Percentiles rank a stretch among this genome's conserved stretches.
These are phyloP conservation scores for Ilyonectria destructans DNA, from an alignment of 2,329 filamentous ascomycete genomes.

Conservation along the genomic window DNA sequence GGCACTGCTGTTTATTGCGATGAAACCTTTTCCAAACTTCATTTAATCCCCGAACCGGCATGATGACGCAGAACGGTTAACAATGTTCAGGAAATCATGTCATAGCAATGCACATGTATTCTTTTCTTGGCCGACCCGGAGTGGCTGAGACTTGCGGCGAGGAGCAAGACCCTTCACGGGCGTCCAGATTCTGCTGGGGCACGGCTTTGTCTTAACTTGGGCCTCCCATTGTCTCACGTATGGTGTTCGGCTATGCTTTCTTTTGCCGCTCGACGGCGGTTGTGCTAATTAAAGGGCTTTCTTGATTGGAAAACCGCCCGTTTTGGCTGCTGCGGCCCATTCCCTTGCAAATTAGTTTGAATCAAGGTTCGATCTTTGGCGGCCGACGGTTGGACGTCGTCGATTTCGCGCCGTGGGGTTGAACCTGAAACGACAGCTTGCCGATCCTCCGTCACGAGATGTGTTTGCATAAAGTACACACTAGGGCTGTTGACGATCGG, in stretches of 20 bases:
- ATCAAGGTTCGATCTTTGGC: neutral
- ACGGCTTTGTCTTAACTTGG: neutral
- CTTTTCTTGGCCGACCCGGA: neutral
- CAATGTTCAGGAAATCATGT: neutral
- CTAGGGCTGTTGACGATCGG: neutral
- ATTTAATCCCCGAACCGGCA: no score
- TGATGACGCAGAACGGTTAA: no score
- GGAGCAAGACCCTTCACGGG: neutral
- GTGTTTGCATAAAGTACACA: neutral
- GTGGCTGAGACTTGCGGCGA: neutral
- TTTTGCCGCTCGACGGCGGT: neutral
- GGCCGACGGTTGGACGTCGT: neutral
- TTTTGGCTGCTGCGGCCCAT: neutral
- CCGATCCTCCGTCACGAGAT: neutral
- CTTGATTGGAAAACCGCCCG: no score
- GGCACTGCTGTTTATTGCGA: no score
- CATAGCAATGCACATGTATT: neutral
- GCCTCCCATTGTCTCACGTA: neutral
- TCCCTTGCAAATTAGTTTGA: neutral
- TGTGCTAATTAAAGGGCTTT: no score
- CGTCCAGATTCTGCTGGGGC: neutral
- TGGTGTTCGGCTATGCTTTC: neutral
- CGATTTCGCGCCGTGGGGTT: neutral
- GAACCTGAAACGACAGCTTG: neutral
- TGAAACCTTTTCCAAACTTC: no score